Evolutionary conservation across 164 flowering plant genomes (phyloP), one percentile per base, ranked within the genome.

Genomic region (Amborella trichopoda): DNA sequence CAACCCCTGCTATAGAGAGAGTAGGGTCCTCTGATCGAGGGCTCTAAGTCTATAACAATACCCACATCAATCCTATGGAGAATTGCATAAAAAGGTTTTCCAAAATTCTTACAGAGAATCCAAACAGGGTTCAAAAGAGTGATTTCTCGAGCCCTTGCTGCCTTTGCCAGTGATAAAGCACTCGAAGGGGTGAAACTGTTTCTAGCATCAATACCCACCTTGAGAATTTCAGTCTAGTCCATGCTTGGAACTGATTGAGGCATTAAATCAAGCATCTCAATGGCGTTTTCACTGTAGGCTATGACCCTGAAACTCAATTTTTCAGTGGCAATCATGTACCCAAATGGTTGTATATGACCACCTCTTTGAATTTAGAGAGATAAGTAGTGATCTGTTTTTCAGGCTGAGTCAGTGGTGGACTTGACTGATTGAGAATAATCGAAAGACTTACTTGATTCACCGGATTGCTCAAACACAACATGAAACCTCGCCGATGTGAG

Each of bases 1-100:
- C 68, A 0, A 81, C 78, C 1, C 83, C 81, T 11, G 81, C 80
- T 46, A 74, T 62, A 1, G 75, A 68, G 52, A 69, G 45, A 16
- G 78, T 67, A 16, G 72, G 69, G 28, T 83, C 86, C 14, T 39
- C 51, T 0, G 75, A 44, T 54, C 54, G 14, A 0, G 73, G 89
- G 89, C 66, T 83, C 94, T 45, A 83, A 65, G 60, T 83, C 89
- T 46, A 83, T 73, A 34, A 83, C 72, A 23, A 73, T 55, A 8
- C 86, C 81, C 46, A 73, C 82, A 61, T 77, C 81, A 46, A 78
- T 68, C 37, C 83, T 64, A 45, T 83, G 94, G n/a, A 80, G 58
- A 34, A 83, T 73, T 5, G 86, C 89, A 46, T 76, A 73, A 58
- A 80, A 78, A 1, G 80, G 80, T 56, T 65, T 75, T 25, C 59